phyloP scores from a whole-genome alignment of 2,329 filamentous ascomycete genomes.

The Escovopsis sp. region DNA sequence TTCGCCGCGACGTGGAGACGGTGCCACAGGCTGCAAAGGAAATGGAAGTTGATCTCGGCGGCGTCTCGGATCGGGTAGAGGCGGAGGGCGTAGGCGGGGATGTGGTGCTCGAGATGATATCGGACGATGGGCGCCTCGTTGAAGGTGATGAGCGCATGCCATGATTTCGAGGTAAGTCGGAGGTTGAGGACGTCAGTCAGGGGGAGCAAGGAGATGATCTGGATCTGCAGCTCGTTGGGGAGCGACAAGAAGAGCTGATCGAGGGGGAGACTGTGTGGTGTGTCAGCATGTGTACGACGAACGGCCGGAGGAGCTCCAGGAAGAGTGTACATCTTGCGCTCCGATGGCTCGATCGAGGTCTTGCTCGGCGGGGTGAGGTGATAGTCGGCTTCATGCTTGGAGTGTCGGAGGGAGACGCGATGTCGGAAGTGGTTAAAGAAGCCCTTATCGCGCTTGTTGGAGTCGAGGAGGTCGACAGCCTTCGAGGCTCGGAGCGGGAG shows the following conservation, averaged over 20 bases:
- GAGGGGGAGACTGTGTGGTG: constrained; percentile 27
- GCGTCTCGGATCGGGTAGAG: constrained; percentile 41
- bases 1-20: constrained; percentile 50
- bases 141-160: constrained; percentile 43
- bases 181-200: constrained; percentile 46
- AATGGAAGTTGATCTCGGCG: constrained; percentile 38
- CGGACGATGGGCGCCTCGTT: constrained; percentile 48
- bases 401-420: constrained; percentile 22
- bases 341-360: constrained; percentile 13
- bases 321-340: constrained; percentile 18
- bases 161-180: constrained; percentile 41
- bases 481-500: constrained; percentile 32
- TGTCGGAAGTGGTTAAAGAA: constrained; percentile 26
- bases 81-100: constrained; percentile 44
- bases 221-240: constrained; percentile 47
- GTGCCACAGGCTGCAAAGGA: constrained; percentile 51
- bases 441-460: constrained; percentile 28
- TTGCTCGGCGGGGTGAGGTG: constrained; percentile 6
- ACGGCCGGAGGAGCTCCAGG: background rate
- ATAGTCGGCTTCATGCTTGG: constrained; percentile 16
- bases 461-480: constrained; percentile 16
- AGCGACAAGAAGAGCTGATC: constrained; percentile 43
- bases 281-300: constrained; percentile 8
- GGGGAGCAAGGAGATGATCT: constrained; percentile 45
- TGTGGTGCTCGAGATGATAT: constrained; percentile 43